phyloP scores from a whole-genome alignment of 306 rosid species.

The Casuarina equisetifolia region DNA sequence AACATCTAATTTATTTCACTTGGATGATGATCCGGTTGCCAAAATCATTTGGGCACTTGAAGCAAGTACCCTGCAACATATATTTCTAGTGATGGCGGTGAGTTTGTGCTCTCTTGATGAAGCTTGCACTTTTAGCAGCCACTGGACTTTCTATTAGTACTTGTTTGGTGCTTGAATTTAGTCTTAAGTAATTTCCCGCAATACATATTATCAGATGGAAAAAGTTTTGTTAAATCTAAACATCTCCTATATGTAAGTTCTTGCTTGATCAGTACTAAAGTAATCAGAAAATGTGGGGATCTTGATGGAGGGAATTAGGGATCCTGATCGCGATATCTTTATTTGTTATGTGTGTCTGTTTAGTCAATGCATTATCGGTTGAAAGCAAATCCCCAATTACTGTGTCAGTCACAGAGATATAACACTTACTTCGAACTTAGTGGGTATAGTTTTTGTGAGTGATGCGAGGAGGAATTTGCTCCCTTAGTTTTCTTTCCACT shows the following conservation, averaged over 20 bases:
- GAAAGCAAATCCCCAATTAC: background rate
- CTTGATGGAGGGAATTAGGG: background rate
- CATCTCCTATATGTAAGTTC: background rate
- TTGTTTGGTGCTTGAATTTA: slow-evolving; percentile 6
- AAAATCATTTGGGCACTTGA: slow-evolving; percentile 58
- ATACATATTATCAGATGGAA: slow-evolving; percentile 20
- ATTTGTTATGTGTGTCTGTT: background rate
- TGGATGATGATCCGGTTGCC: slow-evolving; percentile 75
- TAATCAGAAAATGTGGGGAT: background rate
- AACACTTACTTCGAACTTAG: background rate
- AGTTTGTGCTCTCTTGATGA: slow-evolving; percentile 36
- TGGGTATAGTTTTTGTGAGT: background rate
- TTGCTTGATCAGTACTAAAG: slow-evolving; percentile 15
- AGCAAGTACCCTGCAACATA: slow-evolving; percentile 58
- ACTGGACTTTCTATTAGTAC: slow-evolving; percentile 22
- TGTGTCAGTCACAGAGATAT: background rate
- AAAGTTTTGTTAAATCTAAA: slow-evolving; percentile 23
- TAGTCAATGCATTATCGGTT: background rate
- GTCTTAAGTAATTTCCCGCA: slow-evolving; percentile 10
- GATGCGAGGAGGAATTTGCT: background rate
- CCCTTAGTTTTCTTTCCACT: background rate
- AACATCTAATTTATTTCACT: slow-evolving; percentile 27
- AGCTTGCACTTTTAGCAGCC: slow-evolving; percentile 20
- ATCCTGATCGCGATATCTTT: background rate
- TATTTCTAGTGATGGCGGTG: slow-evolving; percentile 83